These are phyloP conservation scores for Ligustrum vulgare DNA, from an alignment of 257 asterid species.

Conservation along the genomic window DNA sequence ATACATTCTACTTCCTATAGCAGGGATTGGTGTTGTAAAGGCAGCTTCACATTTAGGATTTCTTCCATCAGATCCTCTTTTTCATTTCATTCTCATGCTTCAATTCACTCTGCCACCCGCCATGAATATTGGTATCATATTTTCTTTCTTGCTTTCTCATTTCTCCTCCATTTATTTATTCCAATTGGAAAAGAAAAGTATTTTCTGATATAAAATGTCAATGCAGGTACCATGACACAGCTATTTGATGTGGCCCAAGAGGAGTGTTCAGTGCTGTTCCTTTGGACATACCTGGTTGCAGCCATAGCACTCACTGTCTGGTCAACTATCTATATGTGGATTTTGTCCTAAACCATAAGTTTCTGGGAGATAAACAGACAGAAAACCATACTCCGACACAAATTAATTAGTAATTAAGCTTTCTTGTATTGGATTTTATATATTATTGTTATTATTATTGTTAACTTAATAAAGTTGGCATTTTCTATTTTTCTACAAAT, in stretches of 20 bases:
- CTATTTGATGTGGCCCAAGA: slow-evolving; percentile 86
- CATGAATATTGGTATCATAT: slow-evolving; percentile 61
- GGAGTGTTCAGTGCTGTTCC: slow-evolving; percentile 74
- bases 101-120: slow-evolving; percentile 93
- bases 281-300: slow-evolving; percentile 85
- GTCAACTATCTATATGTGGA: slow-evolving; percentile 96
- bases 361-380: not conserved
- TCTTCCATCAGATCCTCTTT: slow-evolving; percentile 81
- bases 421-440: not conserved
- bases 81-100: slow-evolving; percentile 73
- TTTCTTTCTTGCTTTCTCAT: not conserved
- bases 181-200: not conserved
- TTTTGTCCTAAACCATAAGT: slow-evolving; percentile 37
- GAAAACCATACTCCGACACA: not conserved
- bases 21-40: slow-evolving; percentile 68
- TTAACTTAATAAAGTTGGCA: too few species aligned
- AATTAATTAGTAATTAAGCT: not conserved
- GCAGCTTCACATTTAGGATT: slow-evolving; percentile 66
- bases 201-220: not conserved
- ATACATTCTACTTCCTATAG: slow-evolving; percentile 57
- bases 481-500: too few species aligned
- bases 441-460: too few species aligned
- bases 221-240: slow-evolving; percentile 89
- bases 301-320: slow-evolving; percentile 73
- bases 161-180: too few species aligned